These are phyloP conservation scores for Arctium minus DNA, from an alignment of 129 eudicot genomes.

Conservation along the genomic window DNA sequence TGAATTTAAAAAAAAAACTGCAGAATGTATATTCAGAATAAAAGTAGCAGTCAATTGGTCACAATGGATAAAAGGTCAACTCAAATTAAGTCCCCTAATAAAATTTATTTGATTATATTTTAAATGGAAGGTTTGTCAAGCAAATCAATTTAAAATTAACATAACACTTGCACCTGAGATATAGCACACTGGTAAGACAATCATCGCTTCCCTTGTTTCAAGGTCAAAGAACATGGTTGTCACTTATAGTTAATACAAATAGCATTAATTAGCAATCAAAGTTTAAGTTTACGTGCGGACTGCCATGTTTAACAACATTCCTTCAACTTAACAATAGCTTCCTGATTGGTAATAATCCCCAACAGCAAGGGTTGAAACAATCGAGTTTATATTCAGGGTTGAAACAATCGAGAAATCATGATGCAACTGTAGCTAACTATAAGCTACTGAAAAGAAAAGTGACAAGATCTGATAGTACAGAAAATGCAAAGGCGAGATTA, in stretches of 20 bases:
- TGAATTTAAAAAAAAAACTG: not conserved
- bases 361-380: not conserved
- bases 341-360: not conserved
- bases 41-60: too few species aligned
- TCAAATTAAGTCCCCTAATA: not conserved
- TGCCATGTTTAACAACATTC: not conserved
- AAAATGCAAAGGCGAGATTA: not conserved
- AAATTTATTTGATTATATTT: not conserved
- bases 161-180: not conserved
- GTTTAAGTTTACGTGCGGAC: not conserved
- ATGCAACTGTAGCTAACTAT: not conserved
- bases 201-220: not conserved
- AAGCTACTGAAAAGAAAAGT: constrained; percentile 9
- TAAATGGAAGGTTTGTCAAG: not conserved
- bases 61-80: not conserved
- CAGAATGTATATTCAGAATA: not conserved
- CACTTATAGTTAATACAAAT: not conserved
- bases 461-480: not conserved
- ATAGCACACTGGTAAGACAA: not conserved
- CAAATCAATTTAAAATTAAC: not conserved
- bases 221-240: not conserved
- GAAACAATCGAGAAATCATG: not conserved
- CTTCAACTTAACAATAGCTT: not conserved
- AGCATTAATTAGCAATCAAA: not conserved
- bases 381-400: not conserved